Base-by-base conservation (phyloP, 495 filamentous ascomycete genomes). In the Clohesyomyces aquaticus region DNA sequence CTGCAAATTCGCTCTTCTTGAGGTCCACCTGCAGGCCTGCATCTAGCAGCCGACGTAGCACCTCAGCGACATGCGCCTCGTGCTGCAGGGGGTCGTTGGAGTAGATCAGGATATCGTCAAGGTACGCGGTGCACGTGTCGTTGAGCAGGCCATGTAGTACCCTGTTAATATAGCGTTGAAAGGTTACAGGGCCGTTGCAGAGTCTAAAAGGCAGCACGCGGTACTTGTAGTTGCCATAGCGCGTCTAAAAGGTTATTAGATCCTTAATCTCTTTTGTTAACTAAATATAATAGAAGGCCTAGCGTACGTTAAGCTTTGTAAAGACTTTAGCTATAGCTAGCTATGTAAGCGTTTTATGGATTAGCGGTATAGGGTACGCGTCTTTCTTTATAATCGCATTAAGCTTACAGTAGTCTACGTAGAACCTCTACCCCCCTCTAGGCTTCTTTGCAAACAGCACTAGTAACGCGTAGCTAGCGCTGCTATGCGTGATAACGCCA, bases 301-400 rank as follows among this genome's bases (percentile, higher is more conserved):
- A 11, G 4, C 48, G 69, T 41, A 69, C 72, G 65, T 84, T 75
- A 0, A 85, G 46, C 60, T 81, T 82, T 0, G 70, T 84, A 55
- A 78, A 83, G 25, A 72, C 68, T 47, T 66, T 75, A 1, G 71
- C 70, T 41, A 61, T 63, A 0, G 19, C 26, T 0, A 84, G 26
- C 0, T 61, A 21, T n/a, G 66, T 26, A 2, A 83, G 43, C 0
- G 73, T 71, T 53, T 85, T 73, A n/a, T 79, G 46, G 22, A 83
- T 80, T 11, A 81, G 45, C 0, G 77, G 79, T 0, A 84, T 43
- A 0, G 77, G 75, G 49, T 82, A 80, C 0, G 66, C 28, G 41
- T 85, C 75, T 58, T 79, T 80, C 2, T 61, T 66, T 0, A 72
- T 83, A 0, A 82, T 51, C 0, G 26, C 48, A 56, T 85, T 85